Evolutionary conservation across 1,284 basidiomycete genomes (phyloP).

Genomic region (Ustilago loliicola): DNA sequence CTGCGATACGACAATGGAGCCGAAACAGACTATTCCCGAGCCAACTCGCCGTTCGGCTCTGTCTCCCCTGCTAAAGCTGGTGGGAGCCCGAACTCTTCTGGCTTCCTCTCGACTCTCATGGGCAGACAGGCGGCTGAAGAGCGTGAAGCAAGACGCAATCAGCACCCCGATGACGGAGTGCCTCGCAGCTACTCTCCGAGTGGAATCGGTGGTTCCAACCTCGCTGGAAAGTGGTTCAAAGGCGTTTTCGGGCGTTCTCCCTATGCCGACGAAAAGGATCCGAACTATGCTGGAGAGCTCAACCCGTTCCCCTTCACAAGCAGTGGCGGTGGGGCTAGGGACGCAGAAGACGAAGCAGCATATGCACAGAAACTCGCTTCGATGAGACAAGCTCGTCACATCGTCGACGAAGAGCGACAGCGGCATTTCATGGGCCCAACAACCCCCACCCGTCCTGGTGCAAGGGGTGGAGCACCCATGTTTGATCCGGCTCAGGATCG

Average conservation of each 20-base stretch:
- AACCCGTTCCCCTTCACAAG: slow-evolving; percentile 4
- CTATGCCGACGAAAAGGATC: slow-evolving; percentile 38
- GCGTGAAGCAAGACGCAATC: slow-evolving; percentile 12
- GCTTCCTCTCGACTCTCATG: slow-evolving; percentile 40
- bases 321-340: background rate
- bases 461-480: background rate
- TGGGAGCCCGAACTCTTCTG: slow-evolving; percentile 38
- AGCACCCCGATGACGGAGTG: slow-evolving; percentile 12
- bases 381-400: slow-evolving; percentile 59
- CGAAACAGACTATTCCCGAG: slow-evolving; percentile 49
- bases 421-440: slow-evolving; percentile 34
- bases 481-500: slow-evolving; percentile 38
- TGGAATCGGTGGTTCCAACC: slow-evolving; percentile 22
- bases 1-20: slow-evolving; percentile 23
- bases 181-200: slow-evolving; percentile 31
- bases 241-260: slow-evolving; percentile 60
- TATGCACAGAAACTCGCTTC: slow-evolving; percentile 56
- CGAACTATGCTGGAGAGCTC: slow-evolving; percentile 20
- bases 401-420: slow-evolving; percentile 63
- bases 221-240: slow-evolving; percentile 58
- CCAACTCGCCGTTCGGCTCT: slow-evolving; percentile 52
- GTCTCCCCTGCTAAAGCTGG: slow-evolving; percentile 37
- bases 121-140: slow-evolving; percentile 16
- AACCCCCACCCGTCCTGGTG: slow-evolving; percentile 14
- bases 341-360: slow-evolving; percentile 58